Percentiles rank a stretch among this genome's conserved stretches.
Conservation (phyloP, 176 grass and related monocot species). For the Ananas comosus region DNA sequence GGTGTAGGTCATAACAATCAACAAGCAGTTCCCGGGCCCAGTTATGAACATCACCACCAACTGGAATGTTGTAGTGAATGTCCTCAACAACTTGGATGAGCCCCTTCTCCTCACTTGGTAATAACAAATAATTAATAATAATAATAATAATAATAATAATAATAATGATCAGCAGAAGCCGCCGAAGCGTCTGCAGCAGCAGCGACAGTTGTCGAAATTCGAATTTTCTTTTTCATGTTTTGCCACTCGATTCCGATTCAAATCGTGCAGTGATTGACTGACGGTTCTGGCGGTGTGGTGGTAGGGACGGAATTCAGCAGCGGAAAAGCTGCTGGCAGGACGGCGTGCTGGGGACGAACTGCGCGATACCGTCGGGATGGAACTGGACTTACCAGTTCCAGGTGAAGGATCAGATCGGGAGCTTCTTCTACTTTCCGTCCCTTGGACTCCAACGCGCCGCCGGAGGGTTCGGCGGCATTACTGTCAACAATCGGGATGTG, state of each 20-base stretch:
- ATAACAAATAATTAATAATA: neutral
- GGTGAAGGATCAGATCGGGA: constrained; percentile 95
- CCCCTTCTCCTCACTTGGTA: constrained; percentile 76
- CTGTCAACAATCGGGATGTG: constrained; percentile 61
- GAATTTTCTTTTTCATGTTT: too few relatives aligned
- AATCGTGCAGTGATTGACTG: neutral
- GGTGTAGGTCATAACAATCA: constrained; percentile 63
- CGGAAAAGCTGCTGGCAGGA: constrained; percentile 88
- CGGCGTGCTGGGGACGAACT: constrained; percentile 78
- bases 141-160: neutral
- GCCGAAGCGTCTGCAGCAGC: too few relatives aligned
- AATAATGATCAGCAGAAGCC: too few relatives aligned
- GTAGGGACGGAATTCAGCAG: constrained; percentile 73
- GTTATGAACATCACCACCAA: constrained; percentile 70
- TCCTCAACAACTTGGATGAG: constrained; percentile 90
- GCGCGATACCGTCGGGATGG: constrained; percentile 79
- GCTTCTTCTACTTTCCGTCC: constrained; percentile 97
- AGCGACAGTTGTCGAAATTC: too few relatives aligned
- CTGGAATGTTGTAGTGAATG: constrained; percentile 69
- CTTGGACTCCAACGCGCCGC: constrained; percentile 64
- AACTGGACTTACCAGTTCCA: constrained; percentile 98
- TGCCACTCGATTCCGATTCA: too few relatives aligned
- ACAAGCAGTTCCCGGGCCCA: constrained; percentile 77
- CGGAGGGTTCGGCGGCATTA: constrained; percentile 73
- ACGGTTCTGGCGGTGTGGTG: neutral